Evolutionary conservation across 352 stramenopile species (phyloP).

Genomic region (Phytophthora crassamura): DNA sequence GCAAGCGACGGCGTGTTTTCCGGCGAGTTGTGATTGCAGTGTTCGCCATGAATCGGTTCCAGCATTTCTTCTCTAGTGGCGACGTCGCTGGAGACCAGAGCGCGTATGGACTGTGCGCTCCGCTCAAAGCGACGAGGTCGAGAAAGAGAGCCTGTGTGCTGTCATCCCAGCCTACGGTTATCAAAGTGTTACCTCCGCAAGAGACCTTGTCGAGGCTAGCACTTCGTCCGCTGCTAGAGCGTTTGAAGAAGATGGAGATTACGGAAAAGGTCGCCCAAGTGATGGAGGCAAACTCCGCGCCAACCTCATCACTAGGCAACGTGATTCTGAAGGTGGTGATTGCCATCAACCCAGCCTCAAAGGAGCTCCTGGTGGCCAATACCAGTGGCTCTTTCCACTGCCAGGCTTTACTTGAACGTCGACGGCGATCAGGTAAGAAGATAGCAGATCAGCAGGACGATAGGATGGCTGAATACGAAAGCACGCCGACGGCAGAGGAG

Average conservation of each 20-base stretch:
- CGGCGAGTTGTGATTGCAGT: slow-evolving; percentile 64
- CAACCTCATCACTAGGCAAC: slow-evolving; percentile 36
- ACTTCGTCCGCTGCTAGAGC: slow-evolving; percentile 45
- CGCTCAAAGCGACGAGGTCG: slow-evolving; percentile 44
- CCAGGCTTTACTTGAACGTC: slow-evolving; percentile 53
- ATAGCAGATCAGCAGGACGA: slow-evolving; percentile 7
- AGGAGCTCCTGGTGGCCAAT: slow-evolving; percentile 49
- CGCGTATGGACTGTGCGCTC: slow-evolving; percentile 47
- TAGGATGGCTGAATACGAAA: slow-evolving; percentile 38
- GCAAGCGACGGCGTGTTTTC: slow-evolving; percentile 37
- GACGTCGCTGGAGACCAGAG: slow-evolving; percentile 10
- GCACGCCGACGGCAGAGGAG: slow-evolving; percentile 13
- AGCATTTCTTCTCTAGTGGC: slow-evolving; percentile 21
- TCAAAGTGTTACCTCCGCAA: slow-evolving; percentile 54
- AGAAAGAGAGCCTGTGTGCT: slow-evolving; percentile 13
- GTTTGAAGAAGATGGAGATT: slow-evolving; percentile 45
- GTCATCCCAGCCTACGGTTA: slow-evolving; percentile 39
- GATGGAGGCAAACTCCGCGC: slow-evolving; percentile 19
- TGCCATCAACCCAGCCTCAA: slow-evolving; percentile 48
- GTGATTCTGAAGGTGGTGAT: slow-evolving; percentile 53
- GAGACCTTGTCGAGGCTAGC: slow-evolving; percentile 37
- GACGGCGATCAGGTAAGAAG: slow-evolving; percentile 26
- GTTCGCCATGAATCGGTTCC: slow-evolving; percentile 74
- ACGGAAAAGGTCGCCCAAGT: slow-evolving; percentile 40
- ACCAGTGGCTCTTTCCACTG: slow-evolving; percentile 58